Base-by-base conservation (phyloP, 108 stramenopile genomes). In the Pseudonitzschia multistriata region DNA sequence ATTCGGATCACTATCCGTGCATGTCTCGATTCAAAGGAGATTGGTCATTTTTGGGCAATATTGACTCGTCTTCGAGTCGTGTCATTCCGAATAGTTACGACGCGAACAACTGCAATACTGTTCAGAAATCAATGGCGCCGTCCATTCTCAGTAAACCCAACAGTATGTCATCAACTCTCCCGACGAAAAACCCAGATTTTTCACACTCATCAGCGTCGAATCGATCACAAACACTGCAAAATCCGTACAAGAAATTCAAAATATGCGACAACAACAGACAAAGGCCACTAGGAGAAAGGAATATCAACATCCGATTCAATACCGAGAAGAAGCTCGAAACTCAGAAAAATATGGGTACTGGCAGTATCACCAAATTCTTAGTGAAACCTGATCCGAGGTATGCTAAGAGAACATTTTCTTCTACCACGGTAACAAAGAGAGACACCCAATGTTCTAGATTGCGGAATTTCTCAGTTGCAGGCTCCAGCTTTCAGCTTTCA, bases 21-120 rank as follows among this genome's bases (percentile, higher is more conserved):
- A 57, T 83, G 56, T 68, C 72, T 8, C 79, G 83, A 24, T 83
- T 80, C 47, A 57, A 53, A 15, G 60, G 28, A 7, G 73, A 83
- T 29, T 67, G 54, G 67, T 60, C 78, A 21, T 83, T 83, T 56
- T 60, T 83, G 22, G 82, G 78, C 1, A 53, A 8, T 59, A 34
- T 10, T 3, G 25, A 24, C 22, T 45, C 63, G 19, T 5, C 37
- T 24, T 64, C 63, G 14, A 29, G 22, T 27, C 42, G 13, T 13
- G 17, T 3, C 17, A 13, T 45, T 3, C 42, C 8, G 42, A 10
- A 1, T 45, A 45, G 11, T 1, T 3, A 17, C 42, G 42, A 45
- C 5, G 42, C 42, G 17, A 45, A 3, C 3, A 45, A 45, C 17
- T 17, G 42, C 5, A 25, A 47, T 22, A 14, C 24, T 24, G 36